phyloP scores from a whole-genome alignment of 148 eudicot genomes.

The Arbutus unedo region DNA sequence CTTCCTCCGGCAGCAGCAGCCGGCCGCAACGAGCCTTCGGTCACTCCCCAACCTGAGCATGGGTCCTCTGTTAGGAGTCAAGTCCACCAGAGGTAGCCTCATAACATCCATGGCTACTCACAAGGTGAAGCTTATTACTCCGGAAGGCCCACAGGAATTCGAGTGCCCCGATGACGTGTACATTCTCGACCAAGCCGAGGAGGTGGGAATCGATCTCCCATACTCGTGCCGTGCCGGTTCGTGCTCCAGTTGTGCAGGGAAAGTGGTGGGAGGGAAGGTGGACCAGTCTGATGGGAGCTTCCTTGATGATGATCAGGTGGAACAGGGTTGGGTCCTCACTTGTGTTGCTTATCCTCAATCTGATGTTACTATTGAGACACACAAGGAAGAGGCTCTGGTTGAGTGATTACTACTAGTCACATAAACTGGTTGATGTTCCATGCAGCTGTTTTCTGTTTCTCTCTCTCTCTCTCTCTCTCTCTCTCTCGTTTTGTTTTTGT shows the following conservation, averaged over 20 bases:
- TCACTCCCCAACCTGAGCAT: slow-evolving; percentile 27
- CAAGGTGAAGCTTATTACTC: slow-evolving; percentile 66
- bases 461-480: not conserved
- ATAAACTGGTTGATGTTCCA: not conserved
- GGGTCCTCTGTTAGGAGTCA: slow-evolving; percentile 47
- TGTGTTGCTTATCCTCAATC: slow-evolving; percentile 62
- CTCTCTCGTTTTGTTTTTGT: not conserved
- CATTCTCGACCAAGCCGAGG: slow-evolving; percentile 72
- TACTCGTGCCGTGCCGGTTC: slow-evolving; percentile 87
- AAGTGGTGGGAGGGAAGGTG: slow-evolving; percentile 40
- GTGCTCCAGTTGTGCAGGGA: slow-evolving; percentile 82
- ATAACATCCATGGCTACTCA: slow-evolving; percentile 44
- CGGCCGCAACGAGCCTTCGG: slow-evolving; percentile 26
- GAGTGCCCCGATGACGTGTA: slow-evolving; percentile 53
- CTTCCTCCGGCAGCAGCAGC: slow-evolving; percentile 39
- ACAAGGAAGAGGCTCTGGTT: slow-evolving; percentile 68
- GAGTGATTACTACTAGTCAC: slow-evolving; percentile 17
- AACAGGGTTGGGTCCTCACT: slow-evolving; percentile 65
- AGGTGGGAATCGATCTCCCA: slow-evolving; percentile 59
- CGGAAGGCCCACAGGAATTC: slow-evolving; percentile 37
- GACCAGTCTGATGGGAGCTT: slow-evolving; percentile 73
- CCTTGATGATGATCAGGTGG: slow-evolving; percentile 71
- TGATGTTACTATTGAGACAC: slow-evolving; percentile 69
- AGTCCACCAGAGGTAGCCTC: slow-evolving; percentile 28
- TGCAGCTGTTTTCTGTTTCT: not conserved